A percentile compares a stretch with the other conserved stretches of the same genome.
These are phyloP conservation scores for Zygnema circumcarinatum DNA, from an alignment of 139 green algal genomes.

Conservation along the genomic window DNA sequence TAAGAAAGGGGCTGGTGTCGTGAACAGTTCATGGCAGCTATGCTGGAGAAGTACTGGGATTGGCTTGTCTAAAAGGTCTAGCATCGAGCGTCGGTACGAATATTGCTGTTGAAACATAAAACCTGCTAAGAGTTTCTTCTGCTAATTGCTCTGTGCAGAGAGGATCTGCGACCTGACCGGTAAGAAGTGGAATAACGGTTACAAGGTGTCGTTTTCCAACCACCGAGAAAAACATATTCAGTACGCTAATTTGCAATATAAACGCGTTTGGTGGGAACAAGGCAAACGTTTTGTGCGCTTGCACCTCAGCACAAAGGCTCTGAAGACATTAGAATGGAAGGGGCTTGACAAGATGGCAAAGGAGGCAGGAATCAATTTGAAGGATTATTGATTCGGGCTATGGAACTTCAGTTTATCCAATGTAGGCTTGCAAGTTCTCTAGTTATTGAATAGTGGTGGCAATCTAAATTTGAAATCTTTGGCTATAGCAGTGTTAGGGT, in stretches of 20 bases:
- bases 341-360: constrained; percentile 89
- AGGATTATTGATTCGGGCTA: constrained; percentile 51
- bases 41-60: no score
- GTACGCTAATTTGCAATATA: constrained; percentile 90
- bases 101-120: no score
- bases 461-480: no score
- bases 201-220: constrained; percentile 95
- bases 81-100: no score
- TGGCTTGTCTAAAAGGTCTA: no score
- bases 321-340: constrained; percentile 81
- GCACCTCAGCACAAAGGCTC: constrained; percentile 65
- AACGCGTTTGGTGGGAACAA: constrained; percentile 86
- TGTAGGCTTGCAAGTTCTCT: no score
- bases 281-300: constrained; percentile 89
- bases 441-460: no score
- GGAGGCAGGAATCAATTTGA: constrained; percentile 76
- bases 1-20: no score
- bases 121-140: no score
- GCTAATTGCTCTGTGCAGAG: constrained; percentile 3
- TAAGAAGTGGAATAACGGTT: constrained; percentile 96
- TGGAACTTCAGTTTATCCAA: no score
- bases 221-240: constrained; percentile 96
- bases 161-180: constrained; percentile 88
- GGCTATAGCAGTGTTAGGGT: no score
- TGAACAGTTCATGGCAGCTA: no score